Evolutionary conservation across 768 basidiomycete species (phyloP).

Genomic region (Leccinum longicurvipes): DNA sequence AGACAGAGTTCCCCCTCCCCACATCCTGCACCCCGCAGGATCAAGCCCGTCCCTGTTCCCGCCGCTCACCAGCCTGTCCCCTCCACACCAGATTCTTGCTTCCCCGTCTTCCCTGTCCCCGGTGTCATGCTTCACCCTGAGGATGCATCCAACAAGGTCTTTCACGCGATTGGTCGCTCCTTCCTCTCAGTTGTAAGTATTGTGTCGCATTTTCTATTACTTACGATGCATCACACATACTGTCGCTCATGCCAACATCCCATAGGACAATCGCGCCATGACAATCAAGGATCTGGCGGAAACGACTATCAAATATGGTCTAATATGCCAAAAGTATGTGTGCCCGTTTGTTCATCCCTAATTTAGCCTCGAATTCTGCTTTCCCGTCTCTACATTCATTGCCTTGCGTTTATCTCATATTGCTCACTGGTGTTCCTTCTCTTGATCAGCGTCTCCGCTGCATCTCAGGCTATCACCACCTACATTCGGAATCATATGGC

Average conservation of each 20-base stretch:
- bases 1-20: slow-evolving; percentile 42
- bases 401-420: slow-evolving; percentile 14
- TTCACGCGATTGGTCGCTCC: slow-evolving; percentile 68
- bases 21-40: slow-evolving; percentile 32
- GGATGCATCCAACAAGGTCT: slow-evolving; percentile 68
- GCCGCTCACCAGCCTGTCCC: slow-evolving; percentile 18
- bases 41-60: slow-evolving; percentile 31
- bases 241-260: slow-evolving; percentile 7
- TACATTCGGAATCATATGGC: slow-evolving; percentile 72
- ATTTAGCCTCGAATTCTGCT: slow-evolving; percentile 8
- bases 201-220: slow-evolving; percentile 9
- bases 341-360: slow-evolving; percentile 5
- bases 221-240: slow-evolving; percentile 18
- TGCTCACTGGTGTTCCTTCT: slow-evolving; percentile 2
- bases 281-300: slow-evolving; percentile 85
- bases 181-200: slow-evolving; percentile 68
- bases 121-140: slow-evolving; percentile 70
- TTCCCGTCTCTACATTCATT: slow-evolving; percentile 2
- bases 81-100: slow-evolving; percentile 15
- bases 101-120: slow-evolving; percentile 55
- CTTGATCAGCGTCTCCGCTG: slow-evolving; percentile 60
- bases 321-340: slow-evolving; percentile 73
- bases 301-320: slow-evolving; percentile 58
- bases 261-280: slow-evolving; percentile 76
- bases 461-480: slow-evolving; percentile 80